phyloP scores from a whole-genome alignment of 106 monocot genomes.

The Xerophyta viscosa region DNA sequence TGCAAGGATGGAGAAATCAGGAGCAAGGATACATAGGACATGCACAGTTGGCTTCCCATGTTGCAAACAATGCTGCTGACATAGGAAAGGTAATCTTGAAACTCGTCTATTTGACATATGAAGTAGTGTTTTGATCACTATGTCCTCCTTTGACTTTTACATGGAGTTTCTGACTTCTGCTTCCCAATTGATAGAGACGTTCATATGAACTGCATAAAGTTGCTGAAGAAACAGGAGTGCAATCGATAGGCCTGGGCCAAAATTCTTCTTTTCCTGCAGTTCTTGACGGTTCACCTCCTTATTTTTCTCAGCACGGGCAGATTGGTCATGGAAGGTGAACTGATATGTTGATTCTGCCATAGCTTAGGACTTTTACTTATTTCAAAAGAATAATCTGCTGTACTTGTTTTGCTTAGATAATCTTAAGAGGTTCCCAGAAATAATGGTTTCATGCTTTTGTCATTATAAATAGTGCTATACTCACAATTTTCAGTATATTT shows the following conservation, averaged over 20 bases:
- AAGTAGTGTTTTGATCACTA: not conserved
- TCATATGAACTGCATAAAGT: constrained; percentile 26
- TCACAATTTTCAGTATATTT: too few species aligned
- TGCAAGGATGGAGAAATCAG: constrained; percentile 25
- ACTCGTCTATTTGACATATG: not conserved
- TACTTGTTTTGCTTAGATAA: too few species aligned
- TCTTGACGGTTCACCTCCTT: constrained; percentile 28
- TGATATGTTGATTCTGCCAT: too few species aligned
- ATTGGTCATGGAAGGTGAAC: constrained; percentile 41
- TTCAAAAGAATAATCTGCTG: too few species aligned
- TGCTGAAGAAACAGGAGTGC: constrained; percentile 19
- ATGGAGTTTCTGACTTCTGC: not conserved
- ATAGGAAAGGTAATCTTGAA: constrained; percentile 24
- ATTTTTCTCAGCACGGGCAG: constrained; percentile 23
- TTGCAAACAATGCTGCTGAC: constrained; percentile 19
- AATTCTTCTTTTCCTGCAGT: constrained; percentile 14
- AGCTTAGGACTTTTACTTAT: too few species aligned
- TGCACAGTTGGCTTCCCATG: constrained; percentile 24
- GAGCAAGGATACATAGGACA: constrained; percentile 27
- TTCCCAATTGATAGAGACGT: constrained; percentile 16
- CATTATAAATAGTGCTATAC: too few species aligned
- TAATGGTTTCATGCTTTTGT: too few species aligned
- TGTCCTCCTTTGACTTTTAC: not conserved
- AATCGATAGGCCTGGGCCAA: constrained; percentile 17
- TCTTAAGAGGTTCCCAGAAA: too few species aligned